Base-by-base conservation (phyloP, 495 filamentous ascomycete genomes). In the Aspergillus sclerotiicarbonarius region DNA sequence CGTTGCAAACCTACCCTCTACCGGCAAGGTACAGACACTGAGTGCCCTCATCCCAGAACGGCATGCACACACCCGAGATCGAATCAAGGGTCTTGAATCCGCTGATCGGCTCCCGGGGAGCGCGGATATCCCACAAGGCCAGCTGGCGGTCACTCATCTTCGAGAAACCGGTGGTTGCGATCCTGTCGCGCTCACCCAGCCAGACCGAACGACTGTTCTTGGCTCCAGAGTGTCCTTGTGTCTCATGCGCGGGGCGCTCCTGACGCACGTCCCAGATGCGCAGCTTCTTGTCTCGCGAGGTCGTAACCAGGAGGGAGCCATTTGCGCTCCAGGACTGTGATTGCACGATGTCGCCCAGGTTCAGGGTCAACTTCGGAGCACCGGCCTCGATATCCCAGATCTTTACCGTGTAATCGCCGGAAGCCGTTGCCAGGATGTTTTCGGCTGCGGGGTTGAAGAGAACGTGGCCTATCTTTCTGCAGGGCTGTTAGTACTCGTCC, bases 11-110 rank as follows among this genome's bases (percentile, higher is more conserved):
- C 77, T 74, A 96, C 91, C 93, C 94, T 79, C 96, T 96, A 60
- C 94, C 94, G 54, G 95, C 94, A 58, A 98, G 78, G 71, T 96
- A 98, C 64, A 98, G 76, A 60, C 90, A 92, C 71, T 90, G 90
- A 8, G 90, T 96, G 35, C 91, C 89, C 51, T 98, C 95, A 70
- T 98, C 94, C 94, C 94, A 98, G 84, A 98, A 98, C 6, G 94
- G 94, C 91, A 98, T 98, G 80, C 90, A 96, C 46, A 98, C 91
- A 65, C 95, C 95, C 16, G 93, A 97, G 61, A 96, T 96, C 25
- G 90, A 91, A 71, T 98, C 95, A 47, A 98, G 78, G 46, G 85
- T 87, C 66, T 84, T 84, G 73, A 96, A 96, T 4, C 91, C 92
- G 31, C 89, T 91, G 64, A 97, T 86, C 16, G 94, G 94, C 60